These are phyloP conservation scores for Serendipita sp. DNA, from an alignment of 768 basidiomycete genomes.

Conservation along the genomic window DNA sequence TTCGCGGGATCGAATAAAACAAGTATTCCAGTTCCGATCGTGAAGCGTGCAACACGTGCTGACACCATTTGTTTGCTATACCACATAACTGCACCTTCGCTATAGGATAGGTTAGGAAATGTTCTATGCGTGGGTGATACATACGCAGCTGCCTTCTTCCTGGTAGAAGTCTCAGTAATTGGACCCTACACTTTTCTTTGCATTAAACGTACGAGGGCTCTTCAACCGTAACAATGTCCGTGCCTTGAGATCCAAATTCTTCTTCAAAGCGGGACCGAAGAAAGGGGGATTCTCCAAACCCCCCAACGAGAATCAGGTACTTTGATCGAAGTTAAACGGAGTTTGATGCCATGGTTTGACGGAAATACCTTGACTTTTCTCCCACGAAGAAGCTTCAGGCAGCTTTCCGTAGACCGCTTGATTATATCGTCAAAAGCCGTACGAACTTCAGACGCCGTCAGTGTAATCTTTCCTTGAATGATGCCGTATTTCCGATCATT, in stretches of 20 bases:
- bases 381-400: neutral
- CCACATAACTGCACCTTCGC: conserved; percentile 3
- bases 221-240: neutral
- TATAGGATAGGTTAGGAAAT: neutral
- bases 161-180: neutral
- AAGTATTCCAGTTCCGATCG: neutral
- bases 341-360: neutral
- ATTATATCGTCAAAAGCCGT: neutral
- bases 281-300: conserved; percentile 6
- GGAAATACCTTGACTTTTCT: neutral
- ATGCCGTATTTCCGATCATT: conserved; percentile 5
- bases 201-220: neutral
- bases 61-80: conserved; percentile 1
- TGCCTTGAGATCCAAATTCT: neutral
- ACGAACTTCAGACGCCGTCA: neutral
- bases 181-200: neutral
- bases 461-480: neutral
- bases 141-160: neutral
- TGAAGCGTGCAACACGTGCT: neutral
- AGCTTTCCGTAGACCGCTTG: neutral
- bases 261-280: neutral
- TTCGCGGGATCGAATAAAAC: neutral
- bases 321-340: neutral
- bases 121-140: neutral
- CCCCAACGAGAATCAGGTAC: conserved; percentile 4